Conservation (phyloP, 2,329 filamentous ascomycete genomes). For the Ilyonectria sp. region DNA sequence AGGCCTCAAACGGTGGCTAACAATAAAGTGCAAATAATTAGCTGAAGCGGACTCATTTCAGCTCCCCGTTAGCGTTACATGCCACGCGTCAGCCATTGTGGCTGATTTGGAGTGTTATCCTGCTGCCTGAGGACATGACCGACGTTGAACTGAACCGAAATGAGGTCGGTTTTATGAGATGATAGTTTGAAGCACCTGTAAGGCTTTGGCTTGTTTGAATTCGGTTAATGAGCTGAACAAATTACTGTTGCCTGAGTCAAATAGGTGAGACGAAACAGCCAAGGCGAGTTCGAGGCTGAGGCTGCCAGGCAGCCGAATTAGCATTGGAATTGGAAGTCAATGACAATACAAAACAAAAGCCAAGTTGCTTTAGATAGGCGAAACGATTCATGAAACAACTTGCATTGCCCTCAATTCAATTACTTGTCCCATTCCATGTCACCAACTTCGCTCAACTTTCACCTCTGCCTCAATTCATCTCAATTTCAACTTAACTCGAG, state of each 20-base stretch:
- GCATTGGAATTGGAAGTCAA: too few relatives aligned
- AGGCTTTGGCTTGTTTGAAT: neutral
- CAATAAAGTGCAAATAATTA: neutral
- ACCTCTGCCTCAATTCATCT: neutral
- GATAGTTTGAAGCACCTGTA: too few relatives aligned
- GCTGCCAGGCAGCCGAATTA: neutral
- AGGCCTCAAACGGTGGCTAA: neutral
- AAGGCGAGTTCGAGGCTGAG: neutral
- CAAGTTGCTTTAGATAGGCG: neutral
- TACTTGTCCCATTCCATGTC: too few relatives aligned
- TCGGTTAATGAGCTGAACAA: neutral
- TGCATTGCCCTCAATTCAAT: neutral
- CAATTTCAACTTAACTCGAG: neutral
- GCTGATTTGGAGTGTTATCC: conserved; percentile 4
- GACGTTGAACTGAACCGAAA: neutral
- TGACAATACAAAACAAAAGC: neutral
- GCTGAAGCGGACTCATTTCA: neutral
- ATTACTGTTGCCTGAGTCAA: neutral
- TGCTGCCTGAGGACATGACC: conserved; percentile 14
- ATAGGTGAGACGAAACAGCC: neutral
- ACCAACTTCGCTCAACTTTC: neutral
- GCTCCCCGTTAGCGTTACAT: neutral
- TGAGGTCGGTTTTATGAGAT: neutral
- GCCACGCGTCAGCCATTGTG: neutral
- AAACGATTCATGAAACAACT: neutral